Evolutionary conservation across 1,139 yeast species (phyloP), one percentile per base, ranked within the genome.

Genomic region (Suhomyces guaymorum): DNA sequence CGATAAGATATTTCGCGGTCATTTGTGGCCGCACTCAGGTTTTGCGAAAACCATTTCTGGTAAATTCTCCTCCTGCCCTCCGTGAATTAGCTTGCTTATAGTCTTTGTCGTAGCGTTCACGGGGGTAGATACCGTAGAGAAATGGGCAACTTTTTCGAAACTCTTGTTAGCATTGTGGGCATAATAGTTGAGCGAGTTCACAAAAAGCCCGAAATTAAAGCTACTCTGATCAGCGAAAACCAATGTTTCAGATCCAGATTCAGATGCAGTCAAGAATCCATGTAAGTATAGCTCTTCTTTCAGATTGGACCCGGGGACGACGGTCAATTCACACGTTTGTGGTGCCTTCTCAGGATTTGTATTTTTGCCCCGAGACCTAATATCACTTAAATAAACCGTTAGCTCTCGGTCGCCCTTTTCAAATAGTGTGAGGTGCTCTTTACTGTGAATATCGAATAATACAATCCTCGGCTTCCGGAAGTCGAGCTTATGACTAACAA

Each of bases 311-410:
- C n/a, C n/a, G 7, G 31, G 35, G 8, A 24, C 24, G 18, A 32
- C 18, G 3, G 20, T 17, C 13, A 32, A 14, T 4, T 32, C 30
- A 3, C 30, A 16, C 11, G 30, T 26, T 15, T 9, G n/a, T 4
- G 35, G 26, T 5, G 22, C 6, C 2, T 6, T 9, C 7, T 15
- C n/a, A n/a, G 14, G 8, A 3, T 6, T 3, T 7, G 12, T 23
- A 8, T 15, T 22, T 13, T 21, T 10, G 3, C 15, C 20, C 22
- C 32, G 18, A 10, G 24, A 15, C 24, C 32, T 39, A 3, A 34
- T 21, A 40, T 57, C 62, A 32, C 50, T 43, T 14, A 57, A 33
- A 34, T 49, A 40, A 3, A 57, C 51, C 11, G 28, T 30, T 24
- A 55, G 28, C 11, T 39, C 46, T 5, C 9, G 14, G n/a, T 13